A percentile compares a stretch with the other conserved stretches of the same genome.
Evolutionary conservation across 139 green algal species (phyloP).

Genomic region (Tetradesmus lagerheimii): DNA sequence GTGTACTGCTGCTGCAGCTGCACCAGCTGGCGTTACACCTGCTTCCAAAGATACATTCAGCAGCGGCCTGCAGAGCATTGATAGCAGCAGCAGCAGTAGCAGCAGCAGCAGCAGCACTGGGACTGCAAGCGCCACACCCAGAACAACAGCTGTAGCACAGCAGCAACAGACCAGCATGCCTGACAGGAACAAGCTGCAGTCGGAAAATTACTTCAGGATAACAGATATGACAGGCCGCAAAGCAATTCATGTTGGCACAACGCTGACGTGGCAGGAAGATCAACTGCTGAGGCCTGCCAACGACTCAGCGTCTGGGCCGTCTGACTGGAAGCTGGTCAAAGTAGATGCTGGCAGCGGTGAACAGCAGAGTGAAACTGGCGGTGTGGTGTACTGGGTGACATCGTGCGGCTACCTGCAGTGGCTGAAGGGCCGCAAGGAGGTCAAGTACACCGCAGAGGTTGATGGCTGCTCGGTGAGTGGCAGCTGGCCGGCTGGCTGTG

Average conservation of each 20-base stretch:
- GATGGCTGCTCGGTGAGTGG: background rate
- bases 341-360: background rate
- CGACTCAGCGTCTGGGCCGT: background rate
- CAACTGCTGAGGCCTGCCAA: background rate
- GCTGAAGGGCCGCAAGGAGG: background rate
- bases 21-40: background rate
- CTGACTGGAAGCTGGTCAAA: background rate
- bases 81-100: background rate
- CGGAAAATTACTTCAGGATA: background rate
- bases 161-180: background rate
- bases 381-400: background rate
- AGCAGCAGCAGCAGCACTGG: background rate
- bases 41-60: background rate
- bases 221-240: background rate
- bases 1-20: background rate
- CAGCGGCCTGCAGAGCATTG: background rate
- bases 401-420: slow-evolving; percentile 9
- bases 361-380: background rate
- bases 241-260: background rate
- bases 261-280: background rate
- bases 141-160: background rate
- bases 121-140: background rate
- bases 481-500: background rate
- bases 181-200: background rate
- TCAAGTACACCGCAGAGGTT: background rate